Percentiles rank a stretch among this genome's conserved stretches.
phyloP scores from a whole-genome alignment of 306 rosid genomes.

The Mucuna pruriens region DNA sequence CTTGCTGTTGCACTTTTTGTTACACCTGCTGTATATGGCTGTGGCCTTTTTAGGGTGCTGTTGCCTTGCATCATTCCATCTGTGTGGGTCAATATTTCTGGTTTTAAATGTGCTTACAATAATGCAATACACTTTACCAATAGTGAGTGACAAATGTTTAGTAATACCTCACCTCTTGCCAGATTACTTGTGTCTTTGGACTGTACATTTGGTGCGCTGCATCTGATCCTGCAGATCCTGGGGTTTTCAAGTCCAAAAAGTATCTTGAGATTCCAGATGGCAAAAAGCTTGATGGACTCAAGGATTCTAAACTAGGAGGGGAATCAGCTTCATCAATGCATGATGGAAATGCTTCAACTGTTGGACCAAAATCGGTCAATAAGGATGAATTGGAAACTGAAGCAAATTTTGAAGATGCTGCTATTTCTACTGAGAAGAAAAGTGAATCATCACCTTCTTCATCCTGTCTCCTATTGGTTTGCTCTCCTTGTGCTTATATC shows the following conservation, averaged over 20 bases:
- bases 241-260: slow-evolving; percentile 93
- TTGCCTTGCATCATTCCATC: background rate
- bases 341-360: slow-evolving; percentile 60
- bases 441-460: slow-evolving; percentile 44
- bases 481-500: slow-evolving; percentile 77
- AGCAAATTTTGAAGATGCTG: slow-evolving; percentile 54
- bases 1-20: background rate
- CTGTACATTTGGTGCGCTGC: slow-evolving; percentile 98
- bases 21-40: background rate
- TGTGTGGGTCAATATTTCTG: background rate
- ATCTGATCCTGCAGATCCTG: slow-evolving; percentile 95
- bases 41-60: background rate
- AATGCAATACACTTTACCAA: slow-evolving; percentile 1
- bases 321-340: slow-evolving; percentile 67
- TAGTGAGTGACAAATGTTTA: slow-evolving; percentile 1
- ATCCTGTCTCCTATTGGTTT: slow-evolving; percentile 60
- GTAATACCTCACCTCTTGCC: slow-evolving; percentile 45
- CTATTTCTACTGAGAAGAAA: slow-evolving; percentile 45
- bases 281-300: slow-evolving; percentile 55
- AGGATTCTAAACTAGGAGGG: slow-evolving; percentile 70
- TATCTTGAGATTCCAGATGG: slow-evolving; percentile 65
- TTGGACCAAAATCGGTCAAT: slow-evolving; percentile 63
- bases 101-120: slow-evolving; percentile 20
- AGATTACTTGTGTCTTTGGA: slow-evolving; percentile 89
- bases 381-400: slow-evolving; percentile 59